Percentiles rank a stretch among this genome's conserved stretches.
Evolutionary conservation across 179 eudicot species (phyloP).

Genomic region (Patellifolia procumbens): DNA sequence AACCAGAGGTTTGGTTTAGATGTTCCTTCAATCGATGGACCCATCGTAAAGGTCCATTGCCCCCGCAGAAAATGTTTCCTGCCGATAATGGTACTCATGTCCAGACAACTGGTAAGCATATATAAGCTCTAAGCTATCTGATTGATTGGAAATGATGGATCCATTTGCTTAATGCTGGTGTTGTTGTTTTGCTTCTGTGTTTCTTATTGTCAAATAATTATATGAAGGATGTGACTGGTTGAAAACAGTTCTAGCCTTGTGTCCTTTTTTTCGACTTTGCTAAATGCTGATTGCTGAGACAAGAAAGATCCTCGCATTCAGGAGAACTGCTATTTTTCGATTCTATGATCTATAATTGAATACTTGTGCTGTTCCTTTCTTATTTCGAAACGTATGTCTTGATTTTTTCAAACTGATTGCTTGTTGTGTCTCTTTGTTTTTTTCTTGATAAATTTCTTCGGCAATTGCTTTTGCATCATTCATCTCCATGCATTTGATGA

Average conservation of each 20-base stretch:
- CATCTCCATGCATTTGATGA: background rate
- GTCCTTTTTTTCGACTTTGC: background rate
- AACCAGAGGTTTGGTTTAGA: conserved; percentile 94
- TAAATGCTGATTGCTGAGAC: conserved; percentile 7
- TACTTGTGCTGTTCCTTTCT: conserved; percentile 2
- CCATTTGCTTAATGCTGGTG: conserved; percentile 2
- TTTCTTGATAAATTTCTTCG: background rate
- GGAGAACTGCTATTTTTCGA: background rate
- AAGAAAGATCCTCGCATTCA: background rate
- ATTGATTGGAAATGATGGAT: conserved; percentile 5
- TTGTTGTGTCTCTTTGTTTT: background rate
- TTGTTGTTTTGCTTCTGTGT: background rate
- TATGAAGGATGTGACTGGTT: background rate
- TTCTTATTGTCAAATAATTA: conserved; percentile 3
- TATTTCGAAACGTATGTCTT: background rate
- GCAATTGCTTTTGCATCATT: background rate
- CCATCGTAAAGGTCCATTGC: conserved; percentile 78
- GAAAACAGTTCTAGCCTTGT: background rate
- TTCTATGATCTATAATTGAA: conserved; percentile 5
- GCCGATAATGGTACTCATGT: conserved; percentile 72
- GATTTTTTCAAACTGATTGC: background rate
- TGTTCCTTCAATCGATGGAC: conserved; percentile 97
- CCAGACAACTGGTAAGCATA: conserved; percentile 67
- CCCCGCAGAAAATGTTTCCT: conserved; percentile 89
- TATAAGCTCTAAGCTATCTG: background rate